These are phyloP conservation scores for Hyaloscypha variabilis DNA, from an alignment of 495 filamentous ascomycete genomes.

Conservation along the genomic window DNA sequence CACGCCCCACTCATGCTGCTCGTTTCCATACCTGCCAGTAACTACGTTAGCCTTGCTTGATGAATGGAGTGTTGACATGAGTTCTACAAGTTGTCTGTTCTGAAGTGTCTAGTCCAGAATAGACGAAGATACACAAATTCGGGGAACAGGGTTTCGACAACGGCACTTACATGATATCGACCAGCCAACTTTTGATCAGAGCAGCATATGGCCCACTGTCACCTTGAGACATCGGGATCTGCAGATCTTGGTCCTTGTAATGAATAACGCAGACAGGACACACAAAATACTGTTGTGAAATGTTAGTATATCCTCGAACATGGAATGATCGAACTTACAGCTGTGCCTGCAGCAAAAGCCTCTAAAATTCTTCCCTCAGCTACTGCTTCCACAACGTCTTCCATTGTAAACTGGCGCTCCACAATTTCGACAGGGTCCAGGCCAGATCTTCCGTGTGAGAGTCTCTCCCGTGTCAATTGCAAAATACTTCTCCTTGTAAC, in stretches of 20 bases:
- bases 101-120: no score
- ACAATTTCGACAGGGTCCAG: conserved; percentile 69
- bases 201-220: conserved; percentile 65
- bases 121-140: background rate
- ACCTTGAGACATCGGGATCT: conserved; percentile 62
- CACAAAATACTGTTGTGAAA: conserved; percentile 69
- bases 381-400: conserved; percentile 72
- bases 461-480: conserved; percentile 66
- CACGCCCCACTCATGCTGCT: conserved; percentile 78
- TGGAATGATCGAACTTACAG: conserved; percentile 53
- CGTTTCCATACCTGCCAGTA: conserved; percentile 55
- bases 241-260: conserved; percentile 69
- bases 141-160: background rate
- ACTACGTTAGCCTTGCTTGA: background rate
- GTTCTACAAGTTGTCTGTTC: no score
- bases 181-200: conserved; percentile 76
- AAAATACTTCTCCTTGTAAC: conserved; percentile 79
- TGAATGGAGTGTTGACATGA: no score
- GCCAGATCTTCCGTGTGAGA: conserved; percentile 44
- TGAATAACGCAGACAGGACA: conserved; percentile 73
- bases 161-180: conserved; percentile 70
- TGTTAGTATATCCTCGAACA: background rate
- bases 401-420: conserved; percentile 79
- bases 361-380: conserved; percentile 79
- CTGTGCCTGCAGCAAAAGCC: conserved; percentile 85